Base-by-base conservation (phyloP, 2,329 filamentous ascomycete species). In the Bipolaris bicolor region DNA sequence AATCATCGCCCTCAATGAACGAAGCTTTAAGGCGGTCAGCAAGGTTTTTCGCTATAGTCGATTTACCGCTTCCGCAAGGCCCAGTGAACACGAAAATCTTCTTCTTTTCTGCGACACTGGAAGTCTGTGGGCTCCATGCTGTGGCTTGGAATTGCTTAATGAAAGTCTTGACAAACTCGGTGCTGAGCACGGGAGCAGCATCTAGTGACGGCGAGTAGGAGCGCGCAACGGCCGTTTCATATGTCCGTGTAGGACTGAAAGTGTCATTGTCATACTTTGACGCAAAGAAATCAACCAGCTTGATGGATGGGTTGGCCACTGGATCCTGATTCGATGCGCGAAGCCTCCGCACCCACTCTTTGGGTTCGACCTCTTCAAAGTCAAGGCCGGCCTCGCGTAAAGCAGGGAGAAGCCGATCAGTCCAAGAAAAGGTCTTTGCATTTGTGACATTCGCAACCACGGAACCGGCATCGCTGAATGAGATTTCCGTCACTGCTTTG, bases 401-500 rank as follows among this genome's bases (percentile, higher is more conserved):
- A 3, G 79, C 77, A 1, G 84, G 84, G 0, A 87, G 77, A 2
- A 88, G 69, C 49, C 85, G 81, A 0, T 75, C 55, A 0, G 81
- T 83, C 83, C 83, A 87, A 36, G 80, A 74, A 60, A 86, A 82
- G 1, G 72, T 71, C 6, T 62, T 69, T 0, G 79, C 78, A 56
- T 86, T 86, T n/a, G 82, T 76, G 7, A 88, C 73, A 55, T 86
- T 83, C 56, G 81, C 84, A 15, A 86, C 77, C 0, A 76, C 64
- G 2, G 69, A 63, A 1, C 39, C 49, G 2, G 58, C 58, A 36
- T 68, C 48, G n/a, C 62, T 61, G 29, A 69, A 52, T 11, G 68
- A 52, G 10, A 71, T 67, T 45, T 72, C 68, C 4, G 58, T 36
- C 2, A 72, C 57, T 7, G 66, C 65, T 52, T 65, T 61, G 0